Conservation (phyloP, 345 rosid species). For the Gossypium ekmanianum region DNA sequence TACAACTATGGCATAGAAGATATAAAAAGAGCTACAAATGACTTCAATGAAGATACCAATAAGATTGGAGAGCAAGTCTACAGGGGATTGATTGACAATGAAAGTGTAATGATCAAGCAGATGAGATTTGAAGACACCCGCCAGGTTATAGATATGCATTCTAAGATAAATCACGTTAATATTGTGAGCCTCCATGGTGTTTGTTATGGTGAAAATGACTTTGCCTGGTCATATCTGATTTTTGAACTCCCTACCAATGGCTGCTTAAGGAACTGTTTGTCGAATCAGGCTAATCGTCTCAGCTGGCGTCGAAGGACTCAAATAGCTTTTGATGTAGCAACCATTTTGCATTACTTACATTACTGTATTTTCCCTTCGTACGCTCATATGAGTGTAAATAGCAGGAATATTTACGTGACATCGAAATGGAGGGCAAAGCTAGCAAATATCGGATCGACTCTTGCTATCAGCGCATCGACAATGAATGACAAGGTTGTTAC, state of each 20-base stretch:
- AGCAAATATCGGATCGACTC: conserved; percentile 29
- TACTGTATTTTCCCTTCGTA: conserved; percentile 47
- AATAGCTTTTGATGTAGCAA: conserved; percentile 47
- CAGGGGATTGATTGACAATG: conserved; percentile 33
- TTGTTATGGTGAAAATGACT: conserved; percentile 36
- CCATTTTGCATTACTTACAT: conserved; percentile 48
- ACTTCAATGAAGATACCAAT: conserved; percentile 34
- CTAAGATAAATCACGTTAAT: conserved; percentile 54
- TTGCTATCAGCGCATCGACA: not conserved
- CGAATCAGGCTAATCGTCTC: conserved; percentile 23
- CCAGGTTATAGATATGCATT: conserved; percentile 39
- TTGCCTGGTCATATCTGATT: conserved; percentile 37
- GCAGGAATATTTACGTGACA: conserved; percentile 37
- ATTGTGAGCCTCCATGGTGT: conserved; percentile 47
- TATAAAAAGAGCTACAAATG: conserved; percentile 32
- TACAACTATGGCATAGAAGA: conserved; percentile 35
- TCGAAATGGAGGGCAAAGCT: conserved; percentile 53
- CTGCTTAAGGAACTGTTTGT: conserved; percentile 41
- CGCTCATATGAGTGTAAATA: conserved; percentile 38
- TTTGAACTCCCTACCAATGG: conserved; percentile 48
- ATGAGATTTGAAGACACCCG: conserved; percentile 42
- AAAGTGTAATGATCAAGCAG: conserved; percentile 43
- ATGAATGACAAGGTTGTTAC: not conserved
- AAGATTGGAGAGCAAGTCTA: conserved; percentile 33
- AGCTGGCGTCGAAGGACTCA: conserved; percentile 36